Conservation (phyloP, 2,329 filamentous ascomycete species). For the Claviceps pusilla region DNA sequence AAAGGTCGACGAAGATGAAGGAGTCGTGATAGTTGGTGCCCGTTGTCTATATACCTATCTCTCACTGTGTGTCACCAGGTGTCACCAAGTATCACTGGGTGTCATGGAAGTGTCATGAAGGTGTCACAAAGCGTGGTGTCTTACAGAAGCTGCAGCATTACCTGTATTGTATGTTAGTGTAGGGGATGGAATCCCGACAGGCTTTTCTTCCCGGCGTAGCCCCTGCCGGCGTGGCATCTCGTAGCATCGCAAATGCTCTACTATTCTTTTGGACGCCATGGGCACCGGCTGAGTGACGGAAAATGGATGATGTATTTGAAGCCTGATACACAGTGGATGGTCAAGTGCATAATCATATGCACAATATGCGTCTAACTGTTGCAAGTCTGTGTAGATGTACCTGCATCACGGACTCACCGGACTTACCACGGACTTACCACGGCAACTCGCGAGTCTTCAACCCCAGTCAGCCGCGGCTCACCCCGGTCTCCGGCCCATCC, state of each 20-base stretch:
- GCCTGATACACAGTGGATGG: neutral
- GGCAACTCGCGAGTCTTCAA: too few relatives aligned
- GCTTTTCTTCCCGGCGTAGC: neutral
- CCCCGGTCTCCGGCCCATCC: neutral
- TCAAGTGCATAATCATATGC: too few relatives aligned
- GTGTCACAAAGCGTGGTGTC: neutral
- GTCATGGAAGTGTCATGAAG: neutral
- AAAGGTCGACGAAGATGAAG: neutral
- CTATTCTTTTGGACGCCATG: neutral
- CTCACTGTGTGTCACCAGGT: neutral
- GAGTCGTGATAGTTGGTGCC: neutral
- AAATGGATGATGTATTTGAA: neutral
- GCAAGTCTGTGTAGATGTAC: too few relatives aligned
- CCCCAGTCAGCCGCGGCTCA: too few relatives aligned
- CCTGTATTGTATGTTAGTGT: slow-evolving; percentile 1
- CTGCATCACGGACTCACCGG: too few relatives aligned
- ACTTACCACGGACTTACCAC: too few relatives aligned
- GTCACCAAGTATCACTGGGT: neutral
- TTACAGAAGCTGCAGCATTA: neutral
- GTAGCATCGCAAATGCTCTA: neutral
- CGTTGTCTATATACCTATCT: neutral
- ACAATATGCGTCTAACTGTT: too few relatives aligned
- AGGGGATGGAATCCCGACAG: neutral
- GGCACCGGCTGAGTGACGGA: neutral
- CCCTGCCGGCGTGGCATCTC: neutral